Evolutionary conservation across 352 stramenopile species (phyloP), one percentile per base, ranked within the genome.

Genomic region (Pythium aristosporum): DNA sequence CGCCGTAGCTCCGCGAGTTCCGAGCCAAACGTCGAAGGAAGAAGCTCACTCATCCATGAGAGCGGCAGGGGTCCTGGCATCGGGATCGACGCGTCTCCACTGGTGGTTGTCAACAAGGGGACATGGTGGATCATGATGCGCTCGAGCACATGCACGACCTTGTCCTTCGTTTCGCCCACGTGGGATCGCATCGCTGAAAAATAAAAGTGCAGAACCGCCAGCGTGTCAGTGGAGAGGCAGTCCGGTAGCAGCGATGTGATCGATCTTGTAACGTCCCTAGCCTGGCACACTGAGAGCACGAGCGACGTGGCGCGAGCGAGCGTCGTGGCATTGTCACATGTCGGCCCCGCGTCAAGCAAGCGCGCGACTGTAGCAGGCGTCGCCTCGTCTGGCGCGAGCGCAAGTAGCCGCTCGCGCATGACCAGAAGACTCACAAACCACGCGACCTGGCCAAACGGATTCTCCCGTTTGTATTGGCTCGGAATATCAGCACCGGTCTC

Each of bases 381-480:
- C 30, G 18, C 28, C 25, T 56, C 11, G 2, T 55, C 64, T 13
- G 63, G 21, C 13, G 61, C 59, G 20, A 51, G 34, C 20, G 18
- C 68, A 21, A 72, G 23, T 15, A 50, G 20, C 13, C 59, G 47
- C 2, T 50, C 46, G 13, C 47, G 43, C 5, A 42, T 39, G 1
- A 39, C 34, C 34, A 39, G 8, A 13, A 39, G 8, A 39, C 34
- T 39, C 34, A 39, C 11, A 13, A 39, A 10, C 34, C 34, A 39
- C 34, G 34, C 34, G 34, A 39, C 34, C 34, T 39, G 34, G 34
- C 34, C 34, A 39, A 39, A 39, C 6, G 34, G 34, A 39, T 39
- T 39, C 34, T 39, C 34, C 25, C 25, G 25, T 39, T 39, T 13
- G 34, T 39, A 13, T 3, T 39, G 8, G 34, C 34, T 30, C 25